Percentiles rank a stretch among this genome's conserved stretches.
These are phyloP conservation scores for Cardamine chenopodiifolia DNA, from an alignment of 345 rosid species.

Conservation along the genomic window DNA sequence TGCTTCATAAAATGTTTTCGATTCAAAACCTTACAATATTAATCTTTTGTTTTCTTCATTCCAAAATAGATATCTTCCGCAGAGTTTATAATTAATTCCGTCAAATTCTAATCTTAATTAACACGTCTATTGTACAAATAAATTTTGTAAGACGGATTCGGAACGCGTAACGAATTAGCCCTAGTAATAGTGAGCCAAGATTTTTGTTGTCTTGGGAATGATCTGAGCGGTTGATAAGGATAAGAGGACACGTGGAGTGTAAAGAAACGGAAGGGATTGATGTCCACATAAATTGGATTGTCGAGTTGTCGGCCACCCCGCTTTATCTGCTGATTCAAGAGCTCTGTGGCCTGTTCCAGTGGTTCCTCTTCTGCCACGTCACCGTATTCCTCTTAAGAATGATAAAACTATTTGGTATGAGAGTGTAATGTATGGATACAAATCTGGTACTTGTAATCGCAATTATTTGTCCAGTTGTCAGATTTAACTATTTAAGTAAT, in stretches of 20 bases:
- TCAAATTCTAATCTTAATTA: neutral
- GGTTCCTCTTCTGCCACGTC: slow-evolving; percentile 38
- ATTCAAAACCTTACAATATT: slow-evolving; percentile 2
- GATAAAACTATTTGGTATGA: slow-evolving; percentile 27
- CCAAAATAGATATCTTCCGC: neutral
- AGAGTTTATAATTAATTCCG: neutral
- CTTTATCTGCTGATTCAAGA: slow-evolving; percentile 51
- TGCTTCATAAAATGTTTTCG: neutral
- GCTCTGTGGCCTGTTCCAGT: slow-evolving; percentile 20
- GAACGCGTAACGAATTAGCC: neutral
- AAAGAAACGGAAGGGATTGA: slow-evolving; percentile 24
- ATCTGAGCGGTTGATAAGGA: slow-evolving; percentile 38
- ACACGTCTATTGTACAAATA: neutral
- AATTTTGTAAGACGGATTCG: neutral
- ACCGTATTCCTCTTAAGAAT: slow-evolving; percentile 4
- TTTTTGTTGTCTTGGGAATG: neutral
- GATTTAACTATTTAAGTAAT: neutral
- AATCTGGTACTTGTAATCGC: slow-evolving; percentile 23
- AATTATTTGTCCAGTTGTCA: slow-evolving; percentile 26
- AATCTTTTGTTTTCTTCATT: neutral
- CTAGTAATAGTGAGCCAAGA: slow-evolving; percentile 24
- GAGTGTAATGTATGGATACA: slow-evolving; percentile 28
- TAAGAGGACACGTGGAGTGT: slow-evolving; percentile 54
- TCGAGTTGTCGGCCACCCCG: slow-evolving; percentile 86
- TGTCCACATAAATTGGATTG: slow-evolving; percentile 62